Conservation (phyloP, 768 basidiomycete species). For the Lentinula raphanica region DNA sequence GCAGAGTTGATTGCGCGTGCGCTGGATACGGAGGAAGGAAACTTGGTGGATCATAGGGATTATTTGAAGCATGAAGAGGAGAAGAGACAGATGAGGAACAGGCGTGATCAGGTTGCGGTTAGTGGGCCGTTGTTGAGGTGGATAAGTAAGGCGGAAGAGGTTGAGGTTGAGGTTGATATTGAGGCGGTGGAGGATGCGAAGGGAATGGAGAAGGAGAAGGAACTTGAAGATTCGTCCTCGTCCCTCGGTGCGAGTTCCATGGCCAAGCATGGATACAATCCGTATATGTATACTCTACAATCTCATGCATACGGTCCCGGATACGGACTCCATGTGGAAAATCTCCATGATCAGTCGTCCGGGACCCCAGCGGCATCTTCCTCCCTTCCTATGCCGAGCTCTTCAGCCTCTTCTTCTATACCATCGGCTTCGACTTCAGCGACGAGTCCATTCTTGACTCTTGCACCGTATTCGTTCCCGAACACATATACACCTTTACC, state of each 20-base stretch:
- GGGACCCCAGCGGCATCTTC: too few relatives aligned
- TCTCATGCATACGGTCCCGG: too few relatives aligned
- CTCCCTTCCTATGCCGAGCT: not conserved
- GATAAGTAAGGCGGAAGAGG: conserved; percentile 61
- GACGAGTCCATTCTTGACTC: not conserved
- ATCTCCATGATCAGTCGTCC: too few relatives aligned
- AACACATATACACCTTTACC: not conserved
- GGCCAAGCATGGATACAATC: conserved; percentile 12
- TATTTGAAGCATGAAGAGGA: conserved; percentile 81
- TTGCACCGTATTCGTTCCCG: not conserved
- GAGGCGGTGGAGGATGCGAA: conserved; percentile 26
- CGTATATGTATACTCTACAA: not conserved
- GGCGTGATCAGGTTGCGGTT: conserved; percentile 54
- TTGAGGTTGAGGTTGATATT: conserved; percentile 35
- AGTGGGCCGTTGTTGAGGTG: conserved; percentile 68
- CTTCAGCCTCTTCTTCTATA: not conserved
- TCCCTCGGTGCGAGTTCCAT: too few relatives aligned
- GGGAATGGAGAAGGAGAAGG: conserved; percentile 25
- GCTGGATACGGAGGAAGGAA: conserved; percentile 83
- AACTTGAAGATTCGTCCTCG: conserved; percentile 42
- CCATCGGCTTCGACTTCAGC: not conserved
- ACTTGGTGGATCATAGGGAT: conserved; percentile 70
- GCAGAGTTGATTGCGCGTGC: conserved; percentile 81
- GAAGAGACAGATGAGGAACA: conserved; percentile 59
- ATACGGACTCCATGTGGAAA: too few relatives aligned